Conservation (phyloP, 176 grass and related monocot genomes). For the Miscanthus lutarioriparius region DNA sequence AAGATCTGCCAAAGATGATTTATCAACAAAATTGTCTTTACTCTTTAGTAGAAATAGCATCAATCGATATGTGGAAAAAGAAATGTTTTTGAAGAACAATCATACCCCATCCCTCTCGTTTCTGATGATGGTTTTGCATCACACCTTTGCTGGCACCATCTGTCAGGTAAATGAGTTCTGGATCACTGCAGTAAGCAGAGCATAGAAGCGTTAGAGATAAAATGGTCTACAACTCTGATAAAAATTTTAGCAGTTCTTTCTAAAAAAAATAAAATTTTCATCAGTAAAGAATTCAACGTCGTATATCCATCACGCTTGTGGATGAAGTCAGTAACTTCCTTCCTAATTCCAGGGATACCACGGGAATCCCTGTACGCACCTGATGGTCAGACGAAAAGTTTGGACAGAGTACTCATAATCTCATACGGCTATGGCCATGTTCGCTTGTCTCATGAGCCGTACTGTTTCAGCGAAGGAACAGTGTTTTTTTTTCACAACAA, state of each 20-base stretch:
- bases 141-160: conserved; percentile 98
- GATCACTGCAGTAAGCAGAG: conserved; percentile 62
- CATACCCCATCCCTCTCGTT: conserved; percentile 83
- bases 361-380: conserved; percentile 99
- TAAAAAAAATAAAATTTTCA: background rate
- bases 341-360: conserved; percentile 87
- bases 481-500: too few species aligned
- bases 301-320: conserved; percentile 94
- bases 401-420: conserved; percentile 11
- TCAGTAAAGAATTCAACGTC: conserved; percentile 46
- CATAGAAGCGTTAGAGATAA: conserved; percentile 7
- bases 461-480: too few species aligned
- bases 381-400: conserved; percentile 27
- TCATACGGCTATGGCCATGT: too few species aligned
- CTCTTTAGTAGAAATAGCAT: conserved; percentile 7
- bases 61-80: background rate
- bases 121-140: conserved; percentile 92
- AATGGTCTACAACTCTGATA: background rate
- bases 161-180: conserved; percentile 91
- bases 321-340: conserved; percentile 95
- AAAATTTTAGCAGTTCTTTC: background rate
- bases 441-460: too few species aligned
- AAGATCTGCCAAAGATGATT: conserved; percentile 66
- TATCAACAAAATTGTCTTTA: background rate
- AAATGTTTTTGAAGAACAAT: background rate